Evolutionary conservation across 805 yeast species (phyloP).

Genomic region (Diddensiella santjacobensis): DNA sequence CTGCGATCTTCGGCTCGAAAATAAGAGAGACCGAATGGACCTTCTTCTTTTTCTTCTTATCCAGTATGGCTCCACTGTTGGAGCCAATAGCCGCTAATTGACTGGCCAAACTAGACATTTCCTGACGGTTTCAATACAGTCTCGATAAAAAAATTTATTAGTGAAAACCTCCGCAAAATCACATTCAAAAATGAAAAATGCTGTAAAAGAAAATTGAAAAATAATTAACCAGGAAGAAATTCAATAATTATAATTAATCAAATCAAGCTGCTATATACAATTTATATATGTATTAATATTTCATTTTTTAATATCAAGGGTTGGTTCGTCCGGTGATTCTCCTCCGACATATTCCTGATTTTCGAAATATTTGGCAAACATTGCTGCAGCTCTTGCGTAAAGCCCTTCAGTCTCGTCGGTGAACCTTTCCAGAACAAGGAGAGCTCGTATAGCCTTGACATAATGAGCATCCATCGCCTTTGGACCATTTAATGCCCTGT

Average conservation of each 20-base stretch:
- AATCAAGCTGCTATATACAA: no score
- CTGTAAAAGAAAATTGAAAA: no score
- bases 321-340: neutral
- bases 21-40: constrained; percentile 85
- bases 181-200: neutral
- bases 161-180: neutral
- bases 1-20: constrained; percentile 81
- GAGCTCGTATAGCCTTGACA: constrained; percentile 24
- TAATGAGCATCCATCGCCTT: constrained; percentile 20
- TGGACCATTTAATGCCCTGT: constrained; percentile 19
- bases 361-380: constrained; percentile 13
- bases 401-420: constrained; percentile 18
- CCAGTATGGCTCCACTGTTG: constrained; percentile 61
- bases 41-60: constrained; percentile 80
- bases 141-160: no score
- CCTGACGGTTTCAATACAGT: no score
- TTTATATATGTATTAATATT: no score
- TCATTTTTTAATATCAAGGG: neutral
- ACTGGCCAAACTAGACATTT: constrained; percentile 65
- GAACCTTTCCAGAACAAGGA: constrained; percentile 20
- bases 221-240: no score
- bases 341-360: constrained; percentile 3
- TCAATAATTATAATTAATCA: no score
- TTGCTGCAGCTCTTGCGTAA: constrained; percentile 21
- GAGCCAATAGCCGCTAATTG: constrained; percentile 66